A percentile compares a stretch with the other conserved stretches of the same genome.
phyloP scores from a whole-genome alignment of 2,329 filamentous ascomycete genomes.

The Juglanconis sp. region DNA sequence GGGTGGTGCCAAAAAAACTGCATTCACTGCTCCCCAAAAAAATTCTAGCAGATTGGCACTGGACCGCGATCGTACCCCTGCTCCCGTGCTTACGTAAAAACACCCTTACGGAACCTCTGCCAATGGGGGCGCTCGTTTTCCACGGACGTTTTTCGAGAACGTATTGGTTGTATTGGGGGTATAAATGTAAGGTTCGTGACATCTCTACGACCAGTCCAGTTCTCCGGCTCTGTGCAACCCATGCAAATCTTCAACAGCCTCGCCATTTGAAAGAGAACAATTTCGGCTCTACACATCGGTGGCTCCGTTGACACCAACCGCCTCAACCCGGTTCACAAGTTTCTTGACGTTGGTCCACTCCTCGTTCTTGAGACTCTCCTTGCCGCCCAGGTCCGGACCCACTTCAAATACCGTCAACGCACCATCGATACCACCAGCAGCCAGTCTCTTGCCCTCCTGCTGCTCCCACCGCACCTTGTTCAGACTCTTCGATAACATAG shows the following conservation, averaged over 20 bases:
- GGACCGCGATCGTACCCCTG: background rate
- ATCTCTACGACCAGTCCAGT: constrained; percentile 2
- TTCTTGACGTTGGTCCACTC: constrained; percentile 95
- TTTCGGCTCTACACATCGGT: constrained; percentile 32
- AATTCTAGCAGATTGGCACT: background rate
- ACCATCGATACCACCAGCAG: constrained; percentile 88
- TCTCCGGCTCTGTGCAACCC: constrained; percentile 7
- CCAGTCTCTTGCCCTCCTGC: constrained; percentile 79
- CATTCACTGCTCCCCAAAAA: background rate
- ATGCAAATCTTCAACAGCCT: background rate
- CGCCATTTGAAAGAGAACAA: background rate
- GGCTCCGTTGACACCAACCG: constrained; percentile 48
- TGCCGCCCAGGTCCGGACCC: constrained; percentile 74
- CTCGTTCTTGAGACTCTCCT: constrained; percentile 76
- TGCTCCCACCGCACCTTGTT: constrained; percentile 96
- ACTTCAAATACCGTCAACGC: constrained; percentile 93
- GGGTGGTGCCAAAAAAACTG: background rate
- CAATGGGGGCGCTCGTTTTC: no score
- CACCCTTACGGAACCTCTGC: no score
- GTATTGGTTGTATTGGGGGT: constrained; percentile 3
- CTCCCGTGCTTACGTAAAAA: background rate
- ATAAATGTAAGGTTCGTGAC: constrained; percentile 16
- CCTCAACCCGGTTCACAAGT: constrained; percentile 73
- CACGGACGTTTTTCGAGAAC: background rate
- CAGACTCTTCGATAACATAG: constrained; percentile 76